Conservation (phyloP, 2,329 filamentous ascomycete genomes). For the Acrodontium crateriforme region DNA sequence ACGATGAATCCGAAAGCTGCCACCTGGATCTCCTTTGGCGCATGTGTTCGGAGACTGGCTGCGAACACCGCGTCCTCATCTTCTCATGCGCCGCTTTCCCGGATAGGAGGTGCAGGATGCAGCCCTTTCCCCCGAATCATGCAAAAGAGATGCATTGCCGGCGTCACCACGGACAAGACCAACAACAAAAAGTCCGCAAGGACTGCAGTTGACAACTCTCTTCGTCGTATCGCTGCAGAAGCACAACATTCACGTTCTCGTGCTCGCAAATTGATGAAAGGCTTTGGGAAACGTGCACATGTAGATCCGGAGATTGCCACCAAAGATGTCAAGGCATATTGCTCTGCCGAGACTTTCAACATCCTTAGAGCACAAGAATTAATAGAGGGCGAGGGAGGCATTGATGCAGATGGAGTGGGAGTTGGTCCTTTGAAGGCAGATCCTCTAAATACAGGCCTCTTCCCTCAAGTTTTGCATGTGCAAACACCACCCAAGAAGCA, state of each 20-base stretch:
- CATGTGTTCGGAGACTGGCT: too few relatives aligned
- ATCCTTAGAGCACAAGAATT: constrained; percentile 44
- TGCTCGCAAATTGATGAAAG: constrained; percentile 36
- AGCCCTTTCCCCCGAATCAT: too few relatives aligned
- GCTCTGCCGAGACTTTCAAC: constrained; percentile 54
- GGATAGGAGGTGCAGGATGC: too few relatives aligned
- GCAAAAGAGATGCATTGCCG: too few relatives aligned
- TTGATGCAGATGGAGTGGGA: too few relatives aligned
- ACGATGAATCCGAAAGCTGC: constrained; percentile 12
- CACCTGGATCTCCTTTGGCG: constrained; percentile 19
- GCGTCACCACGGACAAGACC: too few relatives aligned
- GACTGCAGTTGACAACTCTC: constrained; percentile 46
- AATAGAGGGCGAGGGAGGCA: constrained; percentile 42
- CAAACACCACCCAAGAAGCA: constrained; percentile 27
- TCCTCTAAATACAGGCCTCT: constrained; percentile 46
- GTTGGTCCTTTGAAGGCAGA: constrained; percentile 53
- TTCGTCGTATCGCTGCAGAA: constrained; percentile 74
- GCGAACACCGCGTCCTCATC: too few relatives aligned
- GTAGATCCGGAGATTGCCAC: constrained; percentile 34
- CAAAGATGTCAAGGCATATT: constrained; percentile 48
- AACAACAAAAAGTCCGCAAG: too few relatives aligned
- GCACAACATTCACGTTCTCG: constrained; percentile 48
- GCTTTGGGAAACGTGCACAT: constrained; percentile 29
- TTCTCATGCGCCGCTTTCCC: too few relatives aligned
- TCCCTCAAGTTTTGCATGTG: constrained; percentile 52